Evolutionary conservation across 2,329 filamentous ascomycete species (phyloP), one percentile per base, ranked within the genome.

Genomic region (Stylonectria norvegica): DNA sequence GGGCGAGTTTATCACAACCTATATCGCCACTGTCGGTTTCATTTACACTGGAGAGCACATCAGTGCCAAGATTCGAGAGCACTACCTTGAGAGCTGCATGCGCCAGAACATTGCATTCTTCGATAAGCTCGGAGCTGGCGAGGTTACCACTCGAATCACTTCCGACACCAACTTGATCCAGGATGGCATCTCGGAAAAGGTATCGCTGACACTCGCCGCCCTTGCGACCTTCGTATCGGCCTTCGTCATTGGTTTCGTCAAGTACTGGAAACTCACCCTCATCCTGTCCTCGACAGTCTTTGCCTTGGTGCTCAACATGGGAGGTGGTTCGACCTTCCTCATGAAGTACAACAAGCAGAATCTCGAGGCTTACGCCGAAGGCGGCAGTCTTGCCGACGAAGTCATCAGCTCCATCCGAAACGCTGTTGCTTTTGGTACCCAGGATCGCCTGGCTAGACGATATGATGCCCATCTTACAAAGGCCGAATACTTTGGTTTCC

Each of bases 321-420:
- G 83, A 31, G 68, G 72, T 36, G 81, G 85, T 11, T 87, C 85
- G 4, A 70, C 67, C 3, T 86, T 89, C 56, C 85, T 95, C 55
- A 72, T 95, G 60, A 88, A 83, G 61, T 91, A 78, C 64, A 90
- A 84, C 66, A 91, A 89, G 66, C 70, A 79, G 42, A 85, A 86
- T 2, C 72, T 96, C 34, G 73, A 84, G 37, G 80, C 88, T 0
- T 95, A 95, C 57, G 90, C 88, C 18, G 72, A 81, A 34, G 91
- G 90, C 49, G 91, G 90, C 41, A 90, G 85, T 2, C 78, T 97
- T 10, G 91, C 89, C 4, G 93, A 97, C 59, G 93, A 98, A 66
- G 91, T 96, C 38, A 78, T 98, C 56, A 90, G 88, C 63, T 96
- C 90, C 1, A 85, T 97, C 52, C 83, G 93, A 48, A 97, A 95